Evolutionary conservation across 257 asterid genomes (phyloP), one percentile per base, ranked within the genome.

Genomic region (Parsonsia alboflavescens): DNA sequence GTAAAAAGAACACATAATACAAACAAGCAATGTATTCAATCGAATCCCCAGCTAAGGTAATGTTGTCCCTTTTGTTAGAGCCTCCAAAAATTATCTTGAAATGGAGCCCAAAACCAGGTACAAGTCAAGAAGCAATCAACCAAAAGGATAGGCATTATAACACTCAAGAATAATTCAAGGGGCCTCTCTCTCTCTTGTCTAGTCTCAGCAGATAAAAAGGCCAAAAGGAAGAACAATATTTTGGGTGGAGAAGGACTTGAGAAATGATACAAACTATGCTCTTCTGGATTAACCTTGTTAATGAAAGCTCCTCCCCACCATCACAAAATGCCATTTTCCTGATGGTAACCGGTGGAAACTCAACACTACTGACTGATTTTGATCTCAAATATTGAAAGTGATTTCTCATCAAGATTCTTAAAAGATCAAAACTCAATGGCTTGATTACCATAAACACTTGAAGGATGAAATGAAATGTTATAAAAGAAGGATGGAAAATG

Each of bases 21-120:
- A 72, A 73, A 79, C 87, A 75, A 80, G 48, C 73, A 82, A 76
- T 75, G 75, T 57, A 85, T 76, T 83, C 61, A 79, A 79, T 78
- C 74, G 57, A 86, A 85, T 76, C 83, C 91, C 79, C 82, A 83
- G 77, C 82, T 75, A 83, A 84, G 80, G 82, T 80, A 80, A 81
- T 67, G 85, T 70, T 80, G 94, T 83, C 91, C 77, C 83, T 74
- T 74, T 78, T 65, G 74, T 78, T 56, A 21, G 58, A 70, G 30
- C 73, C 77, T 86, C 86, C 86, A 84, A 82, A 74, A 72, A 75
- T 36, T 73, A 76, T 80, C 85, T 58, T 73, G 50, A 80, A 70
- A 80, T 85, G 93, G 89, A 88, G 91, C 89, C 95, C 90, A 83
- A 80, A 64, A 65, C 67, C 30, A 57, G 70, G 73, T 53, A 68